Conservation (phyloP, 176 grass and related monocot species). For the Triticum monococcum region DNA sequence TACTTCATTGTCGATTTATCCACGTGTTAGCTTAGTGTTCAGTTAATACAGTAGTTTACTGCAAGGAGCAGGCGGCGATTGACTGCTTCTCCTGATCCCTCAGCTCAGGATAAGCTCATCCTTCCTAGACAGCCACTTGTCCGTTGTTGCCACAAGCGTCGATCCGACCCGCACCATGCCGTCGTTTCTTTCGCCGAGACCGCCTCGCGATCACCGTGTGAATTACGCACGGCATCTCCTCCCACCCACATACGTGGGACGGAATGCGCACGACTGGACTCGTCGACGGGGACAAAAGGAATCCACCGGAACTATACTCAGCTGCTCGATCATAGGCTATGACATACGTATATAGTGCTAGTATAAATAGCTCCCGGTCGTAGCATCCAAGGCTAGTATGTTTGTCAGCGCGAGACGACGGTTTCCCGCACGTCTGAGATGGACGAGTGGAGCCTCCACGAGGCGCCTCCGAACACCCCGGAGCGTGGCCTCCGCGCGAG, state of each 20-base stretch:
- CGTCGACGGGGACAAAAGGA: background rate
- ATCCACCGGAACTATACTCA: background rate
- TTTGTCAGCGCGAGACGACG: background rate
- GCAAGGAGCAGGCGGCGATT: background rate
- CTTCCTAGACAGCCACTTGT: background rate
- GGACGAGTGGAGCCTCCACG: slow-evolving; percentile 22
- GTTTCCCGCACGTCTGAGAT: background rate
- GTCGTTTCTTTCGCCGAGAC: slow-evolving; percentile 22
- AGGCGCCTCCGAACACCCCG: background rate
- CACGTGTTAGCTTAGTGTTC: no score
- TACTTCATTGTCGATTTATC: no score
- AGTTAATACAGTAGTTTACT: no score
- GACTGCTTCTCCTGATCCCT: slow-evolving; percentile 18
- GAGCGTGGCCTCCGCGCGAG: background rate
- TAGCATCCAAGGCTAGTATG: background rate
- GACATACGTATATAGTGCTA: no score
- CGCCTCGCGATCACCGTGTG: slow-evolving; percentile 34
- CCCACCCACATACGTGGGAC: background rate
- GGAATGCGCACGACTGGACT: background rate
- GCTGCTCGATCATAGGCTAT: no score
- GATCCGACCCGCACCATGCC: background rate
- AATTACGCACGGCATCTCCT: background rate
- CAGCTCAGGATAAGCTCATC: background rate
- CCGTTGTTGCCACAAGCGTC: background rate
- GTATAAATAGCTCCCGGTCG: background rate